These are phyloP conservation scores for Brachypodium distachyon DNA, from an alignment of 202 grass and related monocot genomes.

Conservation along the genomic window DNA sequence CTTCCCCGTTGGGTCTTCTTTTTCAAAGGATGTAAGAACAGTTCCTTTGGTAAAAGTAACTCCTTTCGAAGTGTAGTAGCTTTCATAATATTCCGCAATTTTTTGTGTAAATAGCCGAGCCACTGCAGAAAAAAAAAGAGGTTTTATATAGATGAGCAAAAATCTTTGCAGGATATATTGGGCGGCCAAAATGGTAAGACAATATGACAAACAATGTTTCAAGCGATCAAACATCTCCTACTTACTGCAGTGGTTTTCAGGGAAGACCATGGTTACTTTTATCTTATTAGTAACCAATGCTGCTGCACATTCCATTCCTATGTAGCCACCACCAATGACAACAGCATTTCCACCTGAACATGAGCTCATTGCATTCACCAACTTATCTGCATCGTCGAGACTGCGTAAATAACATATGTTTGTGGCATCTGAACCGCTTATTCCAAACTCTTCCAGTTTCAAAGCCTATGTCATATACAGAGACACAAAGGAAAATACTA, in stretches of 20 bases:
- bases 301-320: constrained; percentile 94
- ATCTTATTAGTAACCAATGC: constrained; percentile 81
- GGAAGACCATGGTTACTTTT: constrained; percentile 90
- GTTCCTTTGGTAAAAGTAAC: constrained; percentile 90
- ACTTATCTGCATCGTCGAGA: constrained; percentile 66
- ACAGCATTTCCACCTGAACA: constrained; percentile 76
- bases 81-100: constrained; percentile 90
- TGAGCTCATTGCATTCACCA: constrained; percentile 60
- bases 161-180: background rate
- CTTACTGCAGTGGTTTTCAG: constrained; percentile 96
- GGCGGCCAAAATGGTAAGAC: background rate
- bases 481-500: background rate
- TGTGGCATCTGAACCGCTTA: constrained; percentile 56
- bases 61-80: constrained; percentile 64
- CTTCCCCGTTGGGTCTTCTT: constrained; percentile 51
- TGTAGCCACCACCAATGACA: constrained; percentile 94
- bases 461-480: constrained; percentile 49
- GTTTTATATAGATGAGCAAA: background rate
- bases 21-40: constrained; percentile 80
- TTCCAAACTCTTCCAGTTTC: constrained; percentile 91
- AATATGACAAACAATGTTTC: background rate
- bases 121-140: constrained; percentile 50
- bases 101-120: constrained; percentile 66
- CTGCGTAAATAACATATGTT: constrained; percentile 89
- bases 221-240: background rate